Conservation (phyloP, 495 filamentous ascomycete genomes). For the Penicillium desertorum region DNA sequence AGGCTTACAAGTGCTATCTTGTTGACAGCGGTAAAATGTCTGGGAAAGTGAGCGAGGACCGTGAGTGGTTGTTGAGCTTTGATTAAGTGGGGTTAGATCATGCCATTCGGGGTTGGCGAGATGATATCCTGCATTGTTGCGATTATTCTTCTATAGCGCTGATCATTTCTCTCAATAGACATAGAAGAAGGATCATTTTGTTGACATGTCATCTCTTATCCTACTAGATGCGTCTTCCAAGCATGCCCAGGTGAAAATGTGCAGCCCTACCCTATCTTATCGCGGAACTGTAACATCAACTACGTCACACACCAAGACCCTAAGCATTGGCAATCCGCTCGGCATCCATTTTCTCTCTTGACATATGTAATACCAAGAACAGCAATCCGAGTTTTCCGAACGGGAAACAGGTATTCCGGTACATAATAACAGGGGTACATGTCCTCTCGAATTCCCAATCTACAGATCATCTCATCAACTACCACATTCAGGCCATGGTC, state of each 20-base stretch:
- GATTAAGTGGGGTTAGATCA: constrained; percentile 6
- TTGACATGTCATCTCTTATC: neutral
- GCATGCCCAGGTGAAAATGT: neutral
- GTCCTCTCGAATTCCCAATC: neutral
- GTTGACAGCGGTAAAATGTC: constrained; percentile 37
- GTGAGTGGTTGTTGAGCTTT: constrained; percentile 43
- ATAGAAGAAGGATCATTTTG: neutral
- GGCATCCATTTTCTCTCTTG: too few relatives aligned
- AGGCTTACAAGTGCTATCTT: constrained; percentile 60
- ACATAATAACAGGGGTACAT: neutral
- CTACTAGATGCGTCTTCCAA: neutral
- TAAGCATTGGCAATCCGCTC: too few relatives aligned
- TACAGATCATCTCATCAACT: neutral
- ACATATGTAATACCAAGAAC: too few relatives aligned
- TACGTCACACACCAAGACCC: too few relatives aligned
- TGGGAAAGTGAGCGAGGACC: constrained; percentile 29
- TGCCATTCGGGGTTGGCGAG: neutral
- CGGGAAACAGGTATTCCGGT: neutral
- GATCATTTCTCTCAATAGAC: neutral
- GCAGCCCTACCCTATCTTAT: neutral
- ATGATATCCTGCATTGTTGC: constrained; percentile 7
- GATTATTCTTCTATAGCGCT: constrained; percentile 1
- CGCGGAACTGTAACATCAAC: too few relatives aligned
- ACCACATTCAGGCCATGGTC: constrained; percentile 15
- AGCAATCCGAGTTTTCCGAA: neutral